Percentiles rank a stretch among this genome's conserved stretches.
phyloP scores from a whole-genome alignment of 75 land plant species.

The Gnetum montanum region DNA sequence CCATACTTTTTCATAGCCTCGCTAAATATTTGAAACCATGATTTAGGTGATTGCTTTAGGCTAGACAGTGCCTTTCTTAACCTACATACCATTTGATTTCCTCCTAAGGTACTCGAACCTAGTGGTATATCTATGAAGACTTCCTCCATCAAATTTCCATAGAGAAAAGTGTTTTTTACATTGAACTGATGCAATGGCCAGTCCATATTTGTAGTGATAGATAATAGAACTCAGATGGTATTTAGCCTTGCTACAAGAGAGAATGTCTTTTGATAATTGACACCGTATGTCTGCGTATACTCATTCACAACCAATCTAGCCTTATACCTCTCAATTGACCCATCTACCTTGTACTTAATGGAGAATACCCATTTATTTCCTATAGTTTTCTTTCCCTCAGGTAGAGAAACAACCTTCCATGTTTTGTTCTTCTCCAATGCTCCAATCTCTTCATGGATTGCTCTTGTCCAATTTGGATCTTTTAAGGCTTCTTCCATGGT shows the following conservation, averaged over 20 bases:
- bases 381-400: conserved; percentile 9
- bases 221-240: background rate
- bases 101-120: background rate
- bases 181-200: conserved; percentile 5
- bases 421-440: conserved; percentile 20
- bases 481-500: conserved; percentile 5
- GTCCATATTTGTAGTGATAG: background rate
- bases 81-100: conserved; percentile 7
- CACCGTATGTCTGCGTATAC: conserved; percentile 17
- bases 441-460: conserved; percentile 19
- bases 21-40: conserved; percentile 10
- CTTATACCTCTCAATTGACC: conserved; percentile 17
- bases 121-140: conserved; percentile 9
- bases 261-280: conserved; percentile 13
- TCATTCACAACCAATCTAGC: conserved; percentile 14
- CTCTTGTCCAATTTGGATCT: conserved; percentile 4
- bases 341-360: conserved; percentile 10
- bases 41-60: conserved; percentile 11
- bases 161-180: conserved; percentile 11
- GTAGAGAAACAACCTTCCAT: conserved; percentile 8
- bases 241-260: conserved; percentile 1
- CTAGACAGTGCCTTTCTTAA: conserved; percentile 15
- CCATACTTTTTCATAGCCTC: background rate
- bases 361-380: conserved; percentile 20
- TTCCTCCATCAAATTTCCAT: conserved; percentile 6